Conservation (phyloP, 805 yeast species). For the Starmerella floricola region DNA sequence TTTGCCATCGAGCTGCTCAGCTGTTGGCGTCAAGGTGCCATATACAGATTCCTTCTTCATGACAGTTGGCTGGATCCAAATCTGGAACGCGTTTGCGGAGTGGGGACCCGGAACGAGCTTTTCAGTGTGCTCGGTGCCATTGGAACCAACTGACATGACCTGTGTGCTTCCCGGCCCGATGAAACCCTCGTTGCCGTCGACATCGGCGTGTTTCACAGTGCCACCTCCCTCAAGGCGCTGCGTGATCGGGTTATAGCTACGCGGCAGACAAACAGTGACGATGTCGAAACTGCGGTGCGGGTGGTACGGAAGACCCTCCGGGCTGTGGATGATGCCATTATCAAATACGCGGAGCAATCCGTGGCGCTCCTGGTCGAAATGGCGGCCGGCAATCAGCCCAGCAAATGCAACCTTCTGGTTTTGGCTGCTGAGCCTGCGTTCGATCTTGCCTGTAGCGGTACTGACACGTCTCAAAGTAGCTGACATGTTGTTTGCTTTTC, state of each 20-base stretch:
- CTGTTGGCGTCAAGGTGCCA: background rate
- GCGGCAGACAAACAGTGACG: background rate
- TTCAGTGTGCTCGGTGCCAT: constrained; percentile 6
- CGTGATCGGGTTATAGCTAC: constrained; percentile 5
- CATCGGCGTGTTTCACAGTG: constrained; percentile 3
- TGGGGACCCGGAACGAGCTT: background rate
- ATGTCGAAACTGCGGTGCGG: constrained; percentile 10
- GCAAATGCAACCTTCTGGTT: no score
- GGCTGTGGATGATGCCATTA: constrained; percentile 3
- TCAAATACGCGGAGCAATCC: constrained; percentile 9
- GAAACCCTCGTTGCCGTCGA: constrained; percentile 2
- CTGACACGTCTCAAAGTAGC: no score
- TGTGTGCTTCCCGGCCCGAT: constrained; percentile 7
- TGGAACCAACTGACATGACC: constrained; percentile 8
- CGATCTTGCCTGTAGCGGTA: no score
- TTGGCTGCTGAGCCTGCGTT: no score
- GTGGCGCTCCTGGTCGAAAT: constrained; percentile 7
- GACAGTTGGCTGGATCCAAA: constrained; percentile 6
- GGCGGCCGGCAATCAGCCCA: constrained; percentile 4
- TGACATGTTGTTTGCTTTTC: no score
- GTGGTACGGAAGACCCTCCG: constrained; percentile 2
- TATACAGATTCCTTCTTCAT: background rate
- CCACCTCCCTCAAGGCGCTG: constrained; percentile 5
- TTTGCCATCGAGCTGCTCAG: background rate
- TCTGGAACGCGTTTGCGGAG: constrained; percentile 8